A percentile compares a stretch with the other conserved stretches of the same genome.
phyloP scores from a whole-genome alignment of 208 protist genomes.

The Leishmania arabica region DNA sequence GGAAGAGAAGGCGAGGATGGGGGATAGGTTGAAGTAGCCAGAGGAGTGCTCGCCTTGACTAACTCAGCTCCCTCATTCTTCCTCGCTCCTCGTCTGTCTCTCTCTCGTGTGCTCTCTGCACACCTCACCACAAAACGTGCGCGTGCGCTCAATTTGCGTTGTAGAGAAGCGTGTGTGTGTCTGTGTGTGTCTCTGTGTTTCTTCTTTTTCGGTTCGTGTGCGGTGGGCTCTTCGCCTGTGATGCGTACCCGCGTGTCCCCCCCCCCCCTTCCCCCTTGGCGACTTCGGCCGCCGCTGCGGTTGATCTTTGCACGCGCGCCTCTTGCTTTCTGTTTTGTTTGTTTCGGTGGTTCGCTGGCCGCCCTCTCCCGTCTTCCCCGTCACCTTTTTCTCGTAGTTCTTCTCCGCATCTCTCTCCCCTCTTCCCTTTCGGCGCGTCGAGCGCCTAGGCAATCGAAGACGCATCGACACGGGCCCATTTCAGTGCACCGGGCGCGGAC shows the following conservation, averaged over 20 bases:
- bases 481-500: background rate
- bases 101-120: background rate
- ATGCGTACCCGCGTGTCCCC: background rate
- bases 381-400: background rate
- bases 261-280: too few relatives aligned
- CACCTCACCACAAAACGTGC: background rate
- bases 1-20: background rate
- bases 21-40: background rate
- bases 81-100: background rate
- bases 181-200: background rate
- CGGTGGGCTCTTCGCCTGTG: background rate
- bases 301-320: too few relatives aligned
- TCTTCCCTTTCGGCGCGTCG: background rate
- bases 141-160: background rate
- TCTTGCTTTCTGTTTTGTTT: too few relatives aligned
- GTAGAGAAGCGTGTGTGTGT: background rate
- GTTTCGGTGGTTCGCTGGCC: background rate
- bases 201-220: background rate
- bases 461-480: background rate
- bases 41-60: background rate
- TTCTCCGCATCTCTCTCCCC: background rate
- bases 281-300: too few relatives aligned
- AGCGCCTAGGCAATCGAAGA: background rate
- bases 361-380: background rate
- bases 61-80: background rate